phyloP scores from a whole-genome alignment of 352 stramenopile genomes.

The Paralagenidium karlingii region DNA sequence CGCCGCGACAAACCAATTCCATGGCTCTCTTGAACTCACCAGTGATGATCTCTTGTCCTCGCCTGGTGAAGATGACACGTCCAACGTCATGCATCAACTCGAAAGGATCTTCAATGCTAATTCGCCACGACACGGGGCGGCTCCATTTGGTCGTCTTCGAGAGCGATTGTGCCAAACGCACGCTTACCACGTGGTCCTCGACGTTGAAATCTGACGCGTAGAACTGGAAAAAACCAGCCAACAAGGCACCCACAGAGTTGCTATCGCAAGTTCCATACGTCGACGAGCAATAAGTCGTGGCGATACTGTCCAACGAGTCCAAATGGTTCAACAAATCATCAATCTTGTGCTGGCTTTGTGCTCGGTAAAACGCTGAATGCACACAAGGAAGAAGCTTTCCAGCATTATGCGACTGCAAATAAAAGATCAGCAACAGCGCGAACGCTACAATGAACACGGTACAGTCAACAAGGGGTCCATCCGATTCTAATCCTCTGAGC shows the following conservation, averaged over 20 bases:
- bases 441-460: conserved; percentile 49
- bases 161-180: conserved; percentile 60
- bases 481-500: conserved; percentile 1
- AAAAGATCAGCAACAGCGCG: conserved; percentile 95
- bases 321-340: conserved; percentile 60
- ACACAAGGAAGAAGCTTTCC: conserved; percentile 36
- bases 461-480: not conserved
- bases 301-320: conserved; percentile 40
- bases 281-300: too few relatives aligned
- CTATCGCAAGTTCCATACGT: conserved; percentile 54
- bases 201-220: conserved; percentile 94
- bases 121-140: conserved; percentile 43
- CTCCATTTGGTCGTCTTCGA: conserved; percentile 65
- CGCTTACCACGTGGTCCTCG: conserved; percentile 88
- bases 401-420: conserved; percentile 78
- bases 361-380: conserved; percentile 25
- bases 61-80: conserved; percentile 60
- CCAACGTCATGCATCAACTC: conserved; percentile 70
- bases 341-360: conserved; percentile 88
- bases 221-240: conserved; percentile 96
- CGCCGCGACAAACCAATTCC: conserved; percentile 23
- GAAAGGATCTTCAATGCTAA: conserved; percentile 83
- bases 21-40: conserved; percentile 50
- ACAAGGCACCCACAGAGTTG: conserved; percentile 83
- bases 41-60: conserved; percentile 44